A percentile compares a stretch with the other conserved stretches of the same genome.
These are phyloP conservation scores for Dactylellina leptospora DNA, from an alignment of 2,329 filamentous ascomycete genomes.

Conservation along the genomic window DNA sequence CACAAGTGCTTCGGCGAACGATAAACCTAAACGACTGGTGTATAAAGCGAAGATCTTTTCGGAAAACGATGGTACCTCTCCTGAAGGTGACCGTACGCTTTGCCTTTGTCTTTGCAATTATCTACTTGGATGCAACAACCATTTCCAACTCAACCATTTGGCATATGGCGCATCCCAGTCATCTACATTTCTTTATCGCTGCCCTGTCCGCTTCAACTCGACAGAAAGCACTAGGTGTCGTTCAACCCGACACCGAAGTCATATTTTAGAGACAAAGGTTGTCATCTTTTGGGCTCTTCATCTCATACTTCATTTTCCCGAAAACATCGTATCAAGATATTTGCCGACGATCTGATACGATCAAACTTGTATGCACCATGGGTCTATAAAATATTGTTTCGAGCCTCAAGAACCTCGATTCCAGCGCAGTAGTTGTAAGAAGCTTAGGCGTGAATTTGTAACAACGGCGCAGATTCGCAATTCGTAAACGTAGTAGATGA, in stretches of 20 bases:
- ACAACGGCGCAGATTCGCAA: no score
- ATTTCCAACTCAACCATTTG: constrained; percentile 1
- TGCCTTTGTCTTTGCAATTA: neutral
- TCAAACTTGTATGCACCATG: constrained; percentile 12
- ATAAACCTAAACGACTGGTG: no score
- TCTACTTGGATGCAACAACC: neutral
- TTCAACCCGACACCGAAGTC: constrained; percentile 27
- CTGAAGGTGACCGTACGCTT: constrained; percentile 7
- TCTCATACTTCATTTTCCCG: neutral
- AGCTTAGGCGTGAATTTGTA: constrained; percentile 11
- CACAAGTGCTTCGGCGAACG: no score
- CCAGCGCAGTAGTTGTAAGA: constrained; percentile 5
- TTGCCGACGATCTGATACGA: constrained; percentile 25
- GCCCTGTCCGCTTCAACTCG: neutral
- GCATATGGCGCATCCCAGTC: neutral
- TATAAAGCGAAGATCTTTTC: no score
- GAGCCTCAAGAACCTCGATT: constrained; percentile 30
- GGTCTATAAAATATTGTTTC: constrained; percentile 8
- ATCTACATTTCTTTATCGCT: neutral
- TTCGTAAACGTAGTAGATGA: neutral
- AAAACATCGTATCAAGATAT: constrained; percentile 23
- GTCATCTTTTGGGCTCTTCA: neutral
- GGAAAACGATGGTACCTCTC: no score
- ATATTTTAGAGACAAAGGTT: neutral
- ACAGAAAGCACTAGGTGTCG: constrained; percentile 17